Percentiles rank a stretch among this genome's conserved stretches.
These are phyloP conservation scores for Aspergillus sp. DNA, from an alignment of 2,329 filamentous ascomycete genomes.

Conservation along the genomic window DNA sequence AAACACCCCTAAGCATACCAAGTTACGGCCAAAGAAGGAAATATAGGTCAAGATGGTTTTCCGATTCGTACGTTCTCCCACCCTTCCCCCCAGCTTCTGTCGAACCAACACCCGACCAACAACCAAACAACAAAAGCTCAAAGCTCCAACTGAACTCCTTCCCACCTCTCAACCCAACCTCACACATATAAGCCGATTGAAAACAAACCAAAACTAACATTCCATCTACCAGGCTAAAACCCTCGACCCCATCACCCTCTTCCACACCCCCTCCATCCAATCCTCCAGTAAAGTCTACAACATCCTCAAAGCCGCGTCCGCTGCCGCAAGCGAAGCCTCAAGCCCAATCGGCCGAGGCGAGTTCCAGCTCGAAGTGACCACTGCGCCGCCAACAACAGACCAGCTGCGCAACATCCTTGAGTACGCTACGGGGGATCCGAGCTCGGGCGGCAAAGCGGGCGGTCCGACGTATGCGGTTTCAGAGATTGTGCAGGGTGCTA, in stretches of 20 bases:
- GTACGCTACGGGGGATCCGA: conserved; percentile 53
- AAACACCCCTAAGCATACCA: not conserved
- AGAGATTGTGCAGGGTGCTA: conserved; percentile 73
- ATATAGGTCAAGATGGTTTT: conserved; percentile 21
- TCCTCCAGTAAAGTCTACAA: conserved; percentile 72
- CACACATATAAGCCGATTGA: too few relatives aligned
- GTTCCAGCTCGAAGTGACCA: conserved; percentile 85
- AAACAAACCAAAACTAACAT: not conserved
- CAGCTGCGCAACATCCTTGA: conserved; percentile 82
- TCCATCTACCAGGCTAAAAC: conserved; percentile 64
- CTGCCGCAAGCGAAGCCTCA: conserved; percentile 71
- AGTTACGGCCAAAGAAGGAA: too few relatives aligned
- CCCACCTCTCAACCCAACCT: not conserved
- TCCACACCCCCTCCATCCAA: conserved; percentile 77
- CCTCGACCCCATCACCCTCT: conserved; percentile 91
- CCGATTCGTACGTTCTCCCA: conserved; percentile 20
- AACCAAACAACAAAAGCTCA: too few relatives aligned
- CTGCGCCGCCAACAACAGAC: conserved; percentile 74
- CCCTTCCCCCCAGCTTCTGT: not conserved
- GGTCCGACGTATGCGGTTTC: conserved; percentile 62
- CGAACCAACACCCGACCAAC: too few relatives aligned
- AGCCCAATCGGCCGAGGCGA: conserved; percentile 70
- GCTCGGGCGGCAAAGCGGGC: conserved; percentile 58
- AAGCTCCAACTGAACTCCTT: not conserved
- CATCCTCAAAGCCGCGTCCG: conserved; percentile 77